Evolutionary conservation across 139 green algal species (phyloP), one percentile per base, ranked within the genome.

Genomic region (Chlorella sp.): DNA sequence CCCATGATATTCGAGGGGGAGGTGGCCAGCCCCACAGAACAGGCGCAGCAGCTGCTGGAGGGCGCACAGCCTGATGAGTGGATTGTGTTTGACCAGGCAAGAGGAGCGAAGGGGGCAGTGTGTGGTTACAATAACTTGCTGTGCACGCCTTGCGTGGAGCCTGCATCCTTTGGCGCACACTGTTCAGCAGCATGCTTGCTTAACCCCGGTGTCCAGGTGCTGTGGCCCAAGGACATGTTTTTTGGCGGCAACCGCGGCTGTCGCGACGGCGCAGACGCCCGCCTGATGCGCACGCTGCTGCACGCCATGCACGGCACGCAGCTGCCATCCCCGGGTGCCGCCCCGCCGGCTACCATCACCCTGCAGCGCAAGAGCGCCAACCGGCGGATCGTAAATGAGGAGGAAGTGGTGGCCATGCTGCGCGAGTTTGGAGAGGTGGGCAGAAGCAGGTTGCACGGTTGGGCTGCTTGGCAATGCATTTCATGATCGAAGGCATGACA

Each of bases 311-410:
- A 76, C 70, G 51, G 69, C 30, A 58, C 89, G 67, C 64, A 60
- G 20, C 56, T 78, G 46, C 72, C 81, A 4, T 6, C 67, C 26
- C 22, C 56, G 17, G 56, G 41, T 17, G 19, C 60, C 5, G 44
- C 69, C 3, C 56, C 91, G 7, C 92, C 92, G 0, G 48, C 90
- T 19, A 38, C 32, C n/a, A 97, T 98, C 79, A 96, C 92, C 1
- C 94, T 96, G 73, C 92, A 95, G 82, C 91, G 91, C 75, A 98
- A 98, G 85, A 85, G 87, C 9, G 86, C 93, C 88, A 97, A 98
- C 85, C 80, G 95, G n/a, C 91, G 95, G n/a, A 91, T 98, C 41
- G 20, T 96, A 34, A 97, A 97, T 30, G 76, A 82, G 51, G 79
- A 85, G 2, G 81, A 83, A 44, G 74, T 97, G 40, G 41, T 97